A percentile compares a stretch with the other conserved stretches of the same genome.
Evolutionary conservation across 208 protist genomes (phyloP).

Genomic region (Acanthamoeba castellanii): DNA sequence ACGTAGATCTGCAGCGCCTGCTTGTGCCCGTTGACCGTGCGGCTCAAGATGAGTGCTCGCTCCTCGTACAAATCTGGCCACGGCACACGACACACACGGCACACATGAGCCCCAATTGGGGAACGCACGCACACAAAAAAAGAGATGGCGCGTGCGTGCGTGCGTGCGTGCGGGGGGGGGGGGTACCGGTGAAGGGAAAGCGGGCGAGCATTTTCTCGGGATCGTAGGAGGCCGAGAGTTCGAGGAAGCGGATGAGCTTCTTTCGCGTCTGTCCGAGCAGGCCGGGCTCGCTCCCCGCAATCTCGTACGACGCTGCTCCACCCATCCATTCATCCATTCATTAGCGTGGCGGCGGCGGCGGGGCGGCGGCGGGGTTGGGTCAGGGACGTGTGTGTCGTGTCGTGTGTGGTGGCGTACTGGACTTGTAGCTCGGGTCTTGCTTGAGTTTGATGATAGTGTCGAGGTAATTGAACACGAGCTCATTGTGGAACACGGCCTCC

Average conservation of each 20-base stretch:
- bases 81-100: background rate
- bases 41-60: constrained; percentile 82
- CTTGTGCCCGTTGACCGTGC: constrained; percentile 80
- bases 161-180: background rate
- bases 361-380: too few species aligned
- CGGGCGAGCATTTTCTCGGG: constrained; percentile 83
- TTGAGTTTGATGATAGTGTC: constrained; percentile 36
- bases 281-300: constrained; percentile 68
- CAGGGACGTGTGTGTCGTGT: too few species aligned
- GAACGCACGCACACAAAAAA: background rate
- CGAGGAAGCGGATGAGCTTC: constrained; percentile 82
- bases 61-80: constrained; percentile 84
- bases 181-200: constrained; percentile 82
- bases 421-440: background rate
- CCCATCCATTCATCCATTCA: background rate
- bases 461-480: constrained; percentile 81
- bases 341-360: background rate
- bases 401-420: background rate
- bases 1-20: constrained; percentile 84
- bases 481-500: constrained; percentile 83
- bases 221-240: constrained; percentile 84
- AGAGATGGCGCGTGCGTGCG: background rate
- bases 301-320: background rate
- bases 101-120: background rate
- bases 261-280: constrained; percentile 53